phyloP scores from a whole-genome alignment of 306 rosid species.

The Prunus davidiana region DNA sequence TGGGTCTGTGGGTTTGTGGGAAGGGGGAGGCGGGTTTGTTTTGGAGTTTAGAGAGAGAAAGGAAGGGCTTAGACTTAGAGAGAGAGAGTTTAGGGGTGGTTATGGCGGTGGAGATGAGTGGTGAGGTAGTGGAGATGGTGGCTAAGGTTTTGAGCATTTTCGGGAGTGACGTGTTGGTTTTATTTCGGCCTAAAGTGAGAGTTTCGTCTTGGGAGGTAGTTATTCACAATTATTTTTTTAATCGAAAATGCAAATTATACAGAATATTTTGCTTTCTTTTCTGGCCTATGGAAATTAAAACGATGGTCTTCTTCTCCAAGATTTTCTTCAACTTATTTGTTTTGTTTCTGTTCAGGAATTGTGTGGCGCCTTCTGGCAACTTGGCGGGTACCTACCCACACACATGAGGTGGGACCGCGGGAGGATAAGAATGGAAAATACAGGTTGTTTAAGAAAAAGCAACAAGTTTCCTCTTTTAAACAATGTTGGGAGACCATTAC shows the following conservation, averaged over 20 bases:
- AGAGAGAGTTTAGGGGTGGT: slow-evolving; percentile 41
- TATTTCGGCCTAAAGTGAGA: background rate
- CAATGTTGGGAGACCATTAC: background rate
- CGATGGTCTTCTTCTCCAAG: background rate
- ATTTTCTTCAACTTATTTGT: background rate
- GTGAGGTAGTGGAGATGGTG: slow-evolving; percentile 40
- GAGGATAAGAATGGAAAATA: background rate
- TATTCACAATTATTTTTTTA: too few species aligned
- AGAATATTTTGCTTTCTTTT: background rate
- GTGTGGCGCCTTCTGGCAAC: background rate
- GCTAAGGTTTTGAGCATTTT: slow-evolving; percentile 54
- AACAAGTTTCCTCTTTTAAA: background rate
- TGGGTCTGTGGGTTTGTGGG: slow-evolving; percentile 35
- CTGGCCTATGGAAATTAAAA: background rate
- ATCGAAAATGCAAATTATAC: background rate
- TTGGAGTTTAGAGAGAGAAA: slow-evolving; percentile 8
- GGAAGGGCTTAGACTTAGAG: slow-evolving; percentile 37
- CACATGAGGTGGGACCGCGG: background rate
- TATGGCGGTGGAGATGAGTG: slow-evolving; percentile 33
- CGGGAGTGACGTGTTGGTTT: slow-evolving; percentile 32
- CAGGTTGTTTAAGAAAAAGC: too few species aligned
- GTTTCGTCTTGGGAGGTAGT: background rate
- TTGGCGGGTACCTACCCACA: background rate
- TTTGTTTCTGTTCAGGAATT: background rate
- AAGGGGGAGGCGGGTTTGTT: slow-evolving; percentile 30